Conservation (phyloP, 2,329 filamentous ascomycete genomes). For the Penicillium sp. region DNA sequence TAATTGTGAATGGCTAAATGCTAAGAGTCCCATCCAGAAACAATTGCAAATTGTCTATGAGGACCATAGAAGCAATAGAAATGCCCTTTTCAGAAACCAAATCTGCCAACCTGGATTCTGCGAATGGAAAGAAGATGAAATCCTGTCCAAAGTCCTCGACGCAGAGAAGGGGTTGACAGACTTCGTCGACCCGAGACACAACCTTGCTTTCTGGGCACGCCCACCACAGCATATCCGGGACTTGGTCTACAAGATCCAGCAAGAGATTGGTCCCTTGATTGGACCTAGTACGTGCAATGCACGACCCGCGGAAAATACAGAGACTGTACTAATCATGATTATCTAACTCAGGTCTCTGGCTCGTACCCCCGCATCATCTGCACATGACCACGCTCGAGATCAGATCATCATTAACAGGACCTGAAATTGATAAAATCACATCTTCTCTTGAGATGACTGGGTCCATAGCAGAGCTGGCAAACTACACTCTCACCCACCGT, state of each 20-base stretch:
- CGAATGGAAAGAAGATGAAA: constrained; percentile 72
- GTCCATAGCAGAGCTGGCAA: constrained; percentile 57
- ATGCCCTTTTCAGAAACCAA: constrained; percentile 70
- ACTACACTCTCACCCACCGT: constrained; percentile 65
- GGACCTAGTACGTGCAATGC: constrained; percentile 59
- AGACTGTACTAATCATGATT: background rate
- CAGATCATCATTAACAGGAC: constrained; percentile 70
- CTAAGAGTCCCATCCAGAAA: constrained; percentile 41
- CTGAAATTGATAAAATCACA: constrained; percentile 65
- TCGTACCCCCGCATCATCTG: constrained; percentile 74
- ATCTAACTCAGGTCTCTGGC: constrained; percentile 67
- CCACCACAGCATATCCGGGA: constrained; percentile 69
- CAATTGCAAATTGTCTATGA: constrained; percentile 67
- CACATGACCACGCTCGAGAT: constrained; percentile 86
- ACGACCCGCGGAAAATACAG: background rate
- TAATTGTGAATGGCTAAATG: background rate
- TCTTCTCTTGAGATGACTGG: constrained; percentile 53
- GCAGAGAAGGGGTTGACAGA: constrained; percentile 59
- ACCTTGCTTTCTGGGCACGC: constrained; percentile 83
- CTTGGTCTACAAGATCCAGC: constrained; percentile 68
- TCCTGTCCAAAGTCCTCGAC: constrained; percentile 67
- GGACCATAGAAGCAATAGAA: constrained; percentile 71
- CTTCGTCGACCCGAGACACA: constrained; percentile 74
- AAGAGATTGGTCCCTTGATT: constrained; percentile 60
- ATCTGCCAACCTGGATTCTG: constrained; percentile 67